These are phyloP conservation scores for Magnaporthales sp. DNA, from an alignment of 2,329 filamentous ascomycete genomes.

Conservation along the genomic window DNA sequence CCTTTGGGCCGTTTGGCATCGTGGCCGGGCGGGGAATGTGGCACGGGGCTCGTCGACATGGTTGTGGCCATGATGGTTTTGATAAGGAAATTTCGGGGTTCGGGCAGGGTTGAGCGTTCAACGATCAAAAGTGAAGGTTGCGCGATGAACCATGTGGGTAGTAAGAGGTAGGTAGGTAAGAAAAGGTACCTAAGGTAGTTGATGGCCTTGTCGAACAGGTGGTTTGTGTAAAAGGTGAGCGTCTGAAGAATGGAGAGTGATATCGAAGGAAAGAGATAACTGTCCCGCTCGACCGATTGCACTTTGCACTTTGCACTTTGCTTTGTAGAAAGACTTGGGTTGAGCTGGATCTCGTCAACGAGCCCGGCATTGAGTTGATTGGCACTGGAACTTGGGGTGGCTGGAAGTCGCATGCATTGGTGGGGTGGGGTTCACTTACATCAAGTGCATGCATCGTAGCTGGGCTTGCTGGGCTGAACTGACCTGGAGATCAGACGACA, in stretches of 20 bases:
- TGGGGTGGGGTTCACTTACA: background rate
- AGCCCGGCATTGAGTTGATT: background rate
- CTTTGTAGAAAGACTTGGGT: background rate
- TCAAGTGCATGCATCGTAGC: background rate
- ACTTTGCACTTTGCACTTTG: no score
- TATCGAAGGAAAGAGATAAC: background rate
- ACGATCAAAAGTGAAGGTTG: background rate
- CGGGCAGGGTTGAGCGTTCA: background rate
- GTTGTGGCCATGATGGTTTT: constrained; percentile 28
- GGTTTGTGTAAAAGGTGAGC: background rate
- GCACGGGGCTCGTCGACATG: constrained; percentile 25
- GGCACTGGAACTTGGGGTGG: background rate
- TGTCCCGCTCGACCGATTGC: background rate
- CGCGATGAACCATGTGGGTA: background rate
- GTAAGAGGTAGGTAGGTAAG: background rate
- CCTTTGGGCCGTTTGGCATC: constrained; percentile 37
- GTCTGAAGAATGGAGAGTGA: background rate
- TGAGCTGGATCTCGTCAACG: background rate
- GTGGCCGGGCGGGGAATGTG: constrained; percentile 32
- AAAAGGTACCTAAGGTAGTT: no score
- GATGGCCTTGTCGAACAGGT: background rate
- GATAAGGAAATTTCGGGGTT: background rate
- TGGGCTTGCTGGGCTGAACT: background rate
- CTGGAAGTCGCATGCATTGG: background rate
- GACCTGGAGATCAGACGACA: background rate